Evolutionary conservation across 163 green algal species (phyloP).

Genomic region (Scenedesmus sp.): DNA sequence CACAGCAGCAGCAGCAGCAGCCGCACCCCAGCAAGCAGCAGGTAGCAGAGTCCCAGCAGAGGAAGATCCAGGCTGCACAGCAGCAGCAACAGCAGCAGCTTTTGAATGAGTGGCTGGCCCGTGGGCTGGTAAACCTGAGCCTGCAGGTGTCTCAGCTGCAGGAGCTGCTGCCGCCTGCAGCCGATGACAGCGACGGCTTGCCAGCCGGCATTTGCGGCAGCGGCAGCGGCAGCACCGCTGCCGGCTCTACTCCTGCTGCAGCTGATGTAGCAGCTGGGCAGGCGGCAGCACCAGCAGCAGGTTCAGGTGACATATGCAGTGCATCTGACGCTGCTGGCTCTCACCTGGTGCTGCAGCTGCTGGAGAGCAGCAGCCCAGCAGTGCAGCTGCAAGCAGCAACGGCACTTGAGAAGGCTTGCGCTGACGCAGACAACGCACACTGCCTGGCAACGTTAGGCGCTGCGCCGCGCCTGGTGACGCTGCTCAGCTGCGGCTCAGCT

Average conservation of each 20-base stretch:
- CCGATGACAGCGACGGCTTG: not conserved
- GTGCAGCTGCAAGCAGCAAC: not conserved
- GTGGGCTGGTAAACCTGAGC: not conserved
- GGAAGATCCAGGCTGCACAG: not conserved
- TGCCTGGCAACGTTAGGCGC: not conserved
- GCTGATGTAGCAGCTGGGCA: not conserved
- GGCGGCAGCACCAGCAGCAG: not conserved
- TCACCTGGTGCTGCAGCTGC: not conserved
- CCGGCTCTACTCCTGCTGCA: not conserved
- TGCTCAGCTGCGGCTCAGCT: not conserved
- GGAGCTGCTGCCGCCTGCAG: not conserved
- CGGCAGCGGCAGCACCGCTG: too few species aligned
- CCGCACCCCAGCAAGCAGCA: not conserved
- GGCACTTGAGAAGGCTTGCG: not conserved
- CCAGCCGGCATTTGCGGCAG: not conserved
- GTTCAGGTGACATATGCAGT: not conserved
- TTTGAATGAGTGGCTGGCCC: not conserved
- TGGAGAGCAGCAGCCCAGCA: not conserved
- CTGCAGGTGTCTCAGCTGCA: not conserved
- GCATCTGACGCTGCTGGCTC: not conserved
- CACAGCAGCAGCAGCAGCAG: not conserved
- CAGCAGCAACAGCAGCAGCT: not conserved
- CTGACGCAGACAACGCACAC: not conserved
- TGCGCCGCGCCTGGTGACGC: not conserved
- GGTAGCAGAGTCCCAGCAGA: not conserved